A percentile compares a stretch with the other conserved stretches of the same genome.
Conservation (phyloP, 2,329 filamentous ascomycete species). For the Exophiala oligosperma region DNA sequence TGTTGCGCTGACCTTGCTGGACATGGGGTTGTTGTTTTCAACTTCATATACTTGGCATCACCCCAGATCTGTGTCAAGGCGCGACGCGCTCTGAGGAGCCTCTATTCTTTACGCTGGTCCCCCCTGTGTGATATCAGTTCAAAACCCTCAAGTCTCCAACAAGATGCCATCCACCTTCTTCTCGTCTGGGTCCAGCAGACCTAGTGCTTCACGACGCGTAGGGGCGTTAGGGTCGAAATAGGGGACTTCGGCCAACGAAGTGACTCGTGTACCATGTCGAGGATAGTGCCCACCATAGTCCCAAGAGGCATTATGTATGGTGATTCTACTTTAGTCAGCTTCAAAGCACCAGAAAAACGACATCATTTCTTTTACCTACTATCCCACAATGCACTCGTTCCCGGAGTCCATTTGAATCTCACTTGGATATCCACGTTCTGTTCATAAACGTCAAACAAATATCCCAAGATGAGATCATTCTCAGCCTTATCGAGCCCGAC, state of each 20-base stretch:
- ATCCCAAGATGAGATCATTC: conserved; percentile 26
- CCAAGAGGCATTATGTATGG: conserved; percentile 48
- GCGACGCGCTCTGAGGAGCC: too few species aligned
- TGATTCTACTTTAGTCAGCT: conserved; percentile 64
- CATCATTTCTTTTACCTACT: conserved; percentile 56
- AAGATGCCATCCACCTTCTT: too few species aligned
- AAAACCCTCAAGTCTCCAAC: too few species aligned
- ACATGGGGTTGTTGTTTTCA: too few species aligned
- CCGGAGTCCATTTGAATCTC: conserved; percentile 28
- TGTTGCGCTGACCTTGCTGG: too few species aligned
- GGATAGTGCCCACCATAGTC: conserved; percentile 27
- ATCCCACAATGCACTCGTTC: conserved; percentile 29
- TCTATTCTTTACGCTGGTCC: too few species aligned
- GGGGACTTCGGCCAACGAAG: conserved; percentile 70
- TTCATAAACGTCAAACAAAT: conserved; percentile 41
- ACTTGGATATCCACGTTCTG: conserved; percentile 29
- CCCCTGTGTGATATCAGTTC: too few species aligned
- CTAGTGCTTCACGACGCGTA: conserved; percentile 65
- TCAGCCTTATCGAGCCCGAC: conserved; percentile 30
- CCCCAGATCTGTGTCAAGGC: too few species aligned
- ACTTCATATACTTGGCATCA: too few species aligned
- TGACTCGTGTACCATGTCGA: conserved; percentile 70
- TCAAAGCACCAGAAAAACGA: conserved; percentile 42
- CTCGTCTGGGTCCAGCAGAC: conserved; percentile 48
- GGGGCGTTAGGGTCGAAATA: conserved; percentile 65